These are phyloP conservation scores for Macaranga tanarius DNA, from an alignment of 441 rosid genomes.

Conservation along the genomic window DNA sequence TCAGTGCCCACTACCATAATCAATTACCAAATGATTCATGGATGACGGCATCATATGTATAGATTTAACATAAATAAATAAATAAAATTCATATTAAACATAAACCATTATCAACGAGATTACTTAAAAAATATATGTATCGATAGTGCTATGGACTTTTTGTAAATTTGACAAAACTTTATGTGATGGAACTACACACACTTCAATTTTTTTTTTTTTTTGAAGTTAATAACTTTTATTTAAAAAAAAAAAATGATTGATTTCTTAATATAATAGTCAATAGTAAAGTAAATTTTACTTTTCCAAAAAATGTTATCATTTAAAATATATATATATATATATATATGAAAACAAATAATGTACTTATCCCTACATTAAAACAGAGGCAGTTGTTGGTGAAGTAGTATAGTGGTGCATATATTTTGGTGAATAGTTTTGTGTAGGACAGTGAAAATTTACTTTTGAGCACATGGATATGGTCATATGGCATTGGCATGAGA, in stretches of 20 bases:
- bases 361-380: too few relatives aligned
- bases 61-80: constrained; percentile 4
- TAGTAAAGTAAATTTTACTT: too few relatives aligned
- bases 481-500: too few relatives aligned
- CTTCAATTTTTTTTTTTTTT: background rate
- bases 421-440: background rate
- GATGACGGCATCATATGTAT: constrained; percentile 9
- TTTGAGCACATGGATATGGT: background rate
- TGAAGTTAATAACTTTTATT: background rate
- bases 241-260: too few relatives aligned
- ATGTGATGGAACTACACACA: constrained; percentile 27
- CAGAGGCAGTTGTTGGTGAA: too few relatives aligned
- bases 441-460: background rate
- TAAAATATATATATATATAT: too few relatives aligned
- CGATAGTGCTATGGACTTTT: background rate
- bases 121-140: too few relatives aligned
- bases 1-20: background rate
- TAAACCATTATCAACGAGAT: background rate
- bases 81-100: background rate
- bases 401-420: background rate
- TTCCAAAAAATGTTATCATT: too few relatives aligned
- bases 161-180: background rate
- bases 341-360: too few relatives aligned
- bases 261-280: too few relatives aligned
- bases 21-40: background rate